These are phyloP conservation scores for Glarea lozoyensis DNA, from an alignment of 495 filamentous ascomycete species.

Conservation along the genomic window DNA sequence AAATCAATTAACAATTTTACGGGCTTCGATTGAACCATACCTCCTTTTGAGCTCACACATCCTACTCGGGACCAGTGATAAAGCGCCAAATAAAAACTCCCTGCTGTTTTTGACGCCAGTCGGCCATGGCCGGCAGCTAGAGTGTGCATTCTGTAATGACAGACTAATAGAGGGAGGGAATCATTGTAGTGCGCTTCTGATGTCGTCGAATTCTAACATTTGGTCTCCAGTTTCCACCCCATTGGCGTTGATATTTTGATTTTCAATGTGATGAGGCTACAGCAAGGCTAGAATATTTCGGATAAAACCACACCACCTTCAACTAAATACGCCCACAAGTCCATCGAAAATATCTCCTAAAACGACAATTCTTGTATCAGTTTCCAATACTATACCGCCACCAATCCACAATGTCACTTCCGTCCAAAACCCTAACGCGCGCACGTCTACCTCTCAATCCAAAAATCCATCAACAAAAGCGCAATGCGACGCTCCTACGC, in stretches of 20 bases:
- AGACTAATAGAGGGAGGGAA: background rate
- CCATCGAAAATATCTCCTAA: slow-evolving; percentile 20
- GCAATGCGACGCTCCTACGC: slow-evolving; percentile 81
- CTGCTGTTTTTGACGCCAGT: no score
- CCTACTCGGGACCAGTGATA: no score
- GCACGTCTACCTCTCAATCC: background rate
- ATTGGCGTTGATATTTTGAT: background rate
- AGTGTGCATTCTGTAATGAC: background rate
- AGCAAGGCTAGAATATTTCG: background rate
- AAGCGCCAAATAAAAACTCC: no score
- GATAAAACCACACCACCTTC: background rate
- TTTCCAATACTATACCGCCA: background rate
- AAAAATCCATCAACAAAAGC: slow-evolving; percentile 30
- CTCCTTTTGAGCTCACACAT: no score
- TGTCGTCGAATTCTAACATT: background rate
- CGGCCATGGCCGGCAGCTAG: background rate
- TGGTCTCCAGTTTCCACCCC: background rate
- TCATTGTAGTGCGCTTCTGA: background rate
- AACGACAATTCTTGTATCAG: slow-evolving; percentile 5
- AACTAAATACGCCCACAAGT: slow-evolving; percentile 1
- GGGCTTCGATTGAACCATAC: no score
- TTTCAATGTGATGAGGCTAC: background rate
- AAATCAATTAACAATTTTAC: background rate
- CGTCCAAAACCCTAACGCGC: background rate
- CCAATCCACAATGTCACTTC: slow-evolving; percentile 11